A percentile compares a stretch with the other conserved stretches of the same genome.
Evolutionary conservation across 306 rosid genomes (phyloP).

Genomic region (Arachis hypogaea): DNA sequence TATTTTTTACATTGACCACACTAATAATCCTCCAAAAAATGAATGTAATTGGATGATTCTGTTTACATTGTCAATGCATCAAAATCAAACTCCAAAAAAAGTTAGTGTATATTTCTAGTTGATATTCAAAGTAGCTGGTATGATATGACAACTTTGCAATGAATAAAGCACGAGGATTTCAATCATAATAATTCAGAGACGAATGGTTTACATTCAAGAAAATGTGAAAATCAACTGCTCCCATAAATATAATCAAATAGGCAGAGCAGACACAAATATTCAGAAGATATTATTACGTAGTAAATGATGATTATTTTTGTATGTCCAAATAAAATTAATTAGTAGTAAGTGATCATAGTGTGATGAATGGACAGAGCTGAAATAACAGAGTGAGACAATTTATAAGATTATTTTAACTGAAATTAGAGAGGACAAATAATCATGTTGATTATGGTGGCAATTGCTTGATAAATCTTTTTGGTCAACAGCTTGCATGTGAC

Average conservation of each 20-base stretch:
- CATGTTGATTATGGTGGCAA: neutral
- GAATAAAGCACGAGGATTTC: neutral
- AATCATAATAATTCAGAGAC: neutral
- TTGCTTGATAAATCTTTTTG: neutral
- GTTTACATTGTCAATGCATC: too few species aligned
- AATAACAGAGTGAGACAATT: neutral
- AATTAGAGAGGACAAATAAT: neutral
- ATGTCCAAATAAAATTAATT: too few species aligned
- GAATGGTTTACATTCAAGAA: neutral
- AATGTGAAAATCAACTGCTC: neutral
- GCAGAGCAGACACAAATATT: neutral
- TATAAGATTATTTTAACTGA: neutral
- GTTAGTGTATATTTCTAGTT: neutral
- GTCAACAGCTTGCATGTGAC: slow-evolving; percentile 6
- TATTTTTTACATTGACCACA: too few species aligned
- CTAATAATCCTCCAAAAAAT: too few species aligned
- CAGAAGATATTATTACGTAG: neutral
- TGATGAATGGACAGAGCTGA: neutral
- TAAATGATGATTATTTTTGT: neutral
- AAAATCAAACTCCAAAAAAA: too few species aligned
- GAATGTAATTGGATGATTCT: too few species aligned
- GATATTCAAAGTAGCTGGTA: neutral
- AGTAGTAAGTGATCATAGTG: neutral
- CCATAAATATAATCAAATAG: neutral
- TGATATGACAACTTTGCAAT: neutral